Percentiles rank a stretch among this genome's conserved stretches.
phyloP scores from a whole-genome alignment of 1,139 yeast genomes.

The Geotrichum carabidarum region DNA sequence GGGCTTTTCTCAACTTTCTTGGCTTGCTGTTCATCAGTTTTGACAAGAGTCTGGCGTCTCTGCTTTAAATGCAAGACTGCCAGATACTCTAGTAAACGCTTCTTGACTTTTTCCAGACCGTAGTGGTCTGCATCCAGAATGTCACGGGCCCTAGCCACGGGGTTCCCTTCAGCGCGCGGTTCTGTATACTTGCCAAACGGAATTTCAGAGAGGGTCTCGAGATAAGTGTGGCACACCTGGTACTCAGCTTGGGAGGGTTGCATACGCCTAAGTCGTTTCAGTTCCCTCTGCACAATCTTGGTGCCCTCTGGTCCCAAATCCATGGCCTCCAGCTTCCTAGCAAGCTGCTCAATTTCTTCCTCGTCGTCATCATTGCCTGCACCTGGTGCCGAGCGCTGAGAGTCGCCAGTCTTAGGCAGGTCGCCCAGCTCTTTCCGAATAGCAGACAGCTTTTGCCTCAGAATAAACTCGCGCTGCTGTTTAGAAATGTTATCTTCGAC shows the following conservation, averaged over 20 bases:
- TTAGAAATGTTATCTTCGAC: slow-evolving; percentile 25
- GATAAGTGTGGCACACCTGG: slow-evolving; percentile 64
- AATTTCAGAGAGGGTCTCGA: slow-evolving; percentile 63
- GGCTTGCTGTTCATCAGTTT: neutral
- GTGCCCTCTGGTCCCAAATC: slow-evolving; percentile 37
- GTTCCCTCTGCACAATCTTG: slow-evolving; percentile 57
- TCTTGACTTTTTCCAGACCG: slow-evolving; percentile 78
- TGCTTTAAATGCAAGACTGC: slow-evolving; percentile 65
- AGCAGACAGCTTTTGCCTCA: slow-evolving; percentile 28
- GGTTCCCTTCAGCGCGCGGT: slow-evolving; percentile 38
- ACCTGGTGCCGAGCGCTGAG: neutral
- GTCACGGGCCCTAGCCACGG: slow-evolving; percentile 52
- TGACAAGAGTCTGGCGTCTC: slow-evolving; percentile 7
- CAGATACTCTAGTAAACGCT: slow-evolving; percentile 71
- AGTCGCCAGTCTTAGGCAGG: slow-evolving; percentile 8
- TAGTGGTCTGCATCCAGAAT: slow-evolving; percentile 76
- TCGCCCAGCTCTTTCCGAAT: slow-evolving; percentile 31
- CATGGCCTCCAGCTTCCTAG: slow-evolving; percentile 28
- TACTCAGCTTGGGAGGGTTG: slow-evolving; percentile 68
- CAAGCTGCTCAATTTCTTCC: slow-evolving; percentile 35
- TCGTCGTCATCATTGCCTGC: slow-evolving; percentile 28
- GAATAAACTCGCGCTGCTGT: slow-evolving; percentile 30
- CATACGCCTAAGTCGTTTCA: slow-evolving; percentile 55
- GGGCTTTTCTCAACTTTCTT: slow-evolving; percentile 51
- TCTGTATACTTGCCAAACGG: slow-evolving; percentile 42